phyloP scores from a whole-genome alignment of 495 filamentous ascomycete species.

The Sabuloglossum arenarium region DNA sequence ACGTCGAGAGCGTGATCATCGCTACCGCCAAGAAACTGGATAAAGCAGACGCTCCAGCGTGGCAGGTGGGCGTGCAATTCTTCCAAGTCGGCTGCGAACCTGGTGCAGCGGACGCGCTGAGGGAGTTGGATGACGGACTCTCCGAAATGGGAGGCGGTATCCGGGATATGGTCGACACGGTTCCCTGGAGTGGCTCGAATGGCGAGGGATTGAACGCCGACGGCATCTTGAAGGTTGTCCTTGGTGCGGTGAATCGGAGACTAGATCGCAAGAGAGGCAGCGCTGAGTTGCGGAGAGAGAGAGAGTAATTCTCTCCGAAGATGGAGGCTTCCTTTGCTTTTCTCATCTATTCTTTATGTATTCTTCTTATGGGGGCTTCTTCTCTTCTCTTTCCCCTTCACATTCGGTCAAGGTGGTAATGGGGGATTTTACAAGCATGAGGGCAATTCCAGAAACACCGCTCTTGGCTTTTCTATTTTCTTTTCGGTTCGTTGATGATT shows the following conservation, averaged over 20 bases:
- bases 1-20: conserved; percentile 53
- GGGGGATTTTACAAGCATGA: too few relatives aligned
- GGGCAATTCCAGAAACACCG: too few relatives aligned
- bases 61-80: conserved; percentile 91
- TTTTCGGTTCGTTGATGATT: too few relatives aligned
- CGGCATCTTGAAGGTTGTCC: conserved; percentile 62
- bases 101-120: conserved; percentile 38
- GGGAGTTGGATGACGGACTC: conserved; percentile 63
- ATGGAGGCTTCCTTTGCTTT: too few relatives aligned
- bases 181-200: conserved; percentile 38
- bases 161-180: conserved; percentile 88
- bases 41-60: conserved; percentile 44
- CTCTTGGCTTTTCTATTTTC: too few relatives aligned
- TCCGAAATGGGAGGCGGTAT: conserved; percentile 29
- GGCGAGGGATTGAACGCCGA: conserved; percentile 23
- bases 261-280: conserved; percentile 26
- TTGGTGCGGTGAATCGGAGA: conserved; percentile 49
- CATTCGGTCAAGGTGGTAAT: too few relatives aligned
- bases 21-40: conserved; percentile 50
- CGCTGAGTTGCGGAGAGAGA: neutral
- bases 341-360: too few relatives aligned
- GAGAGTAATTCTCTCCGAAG: too few relatives aligned
- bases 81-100: conserved; percentile 78
- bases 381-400: too few relatives aligned
- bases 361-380: too few relatives aligned